Evolutionary conservation across 495 filamentous ascomycete genomes (phyloP), one percentile per base, ranked within the genome.

Genomic region (Aspergillus leporis): DNA sequence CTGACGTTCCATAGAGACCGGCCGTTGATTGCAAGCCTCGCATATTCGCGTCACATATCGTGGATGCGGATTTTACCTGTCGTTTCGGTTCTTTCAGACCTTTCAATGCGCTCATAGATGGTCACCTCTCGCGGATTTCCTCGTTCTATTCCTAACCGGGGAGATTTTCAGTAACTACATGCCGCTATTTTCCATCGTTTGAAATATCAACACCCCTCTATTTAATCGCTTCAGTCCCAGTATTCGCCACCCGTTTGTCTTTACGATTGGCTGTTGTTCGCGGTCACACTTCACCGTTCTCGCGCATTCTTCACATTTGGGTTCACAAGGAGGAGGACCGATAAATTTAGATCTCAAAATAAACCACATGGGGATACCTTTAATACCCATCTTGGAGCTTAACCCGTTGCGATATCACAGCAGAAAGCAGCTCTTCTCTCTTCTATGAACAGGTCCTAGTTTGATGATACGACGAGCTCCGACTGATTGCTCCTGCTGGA

Each of bases 401-500:
- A 47, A n/a, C 38, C 19, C 1, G 43, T 14, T 21, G 12, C 16
- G 5, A 14, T 23, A 47, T 23, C 19, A 23, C 21, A 5, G 18
- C 43, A 1, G 18, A 47, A 12, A 23, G 19, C 19, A 16, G 7
- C 19, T 22, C 49, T 53, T 23, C 32, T 45, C 45, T 48, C 38
- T 48, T 34, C 58, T 38, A 53, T 23, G 34, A 41, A 47, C 19
- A 18, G 32, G 12, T 34, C 48, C 52, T 21, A 21, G 53, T 56
- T 64, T 54, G 48, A 67, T 62, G 61, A 56, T 43, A 51, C 46
- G 30, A 46, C 56, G 34, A 48, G 36, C 30, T 38, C 25, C 32
- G 40, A 36, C 60, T 19, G 41, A 62, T 31, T 28, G 56, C 58
- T 64, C 59, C 61, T 58, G 21, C 59, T 30, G 59, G 61, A 58